These are phyloP conservation scores for Urochloa ruziziensis DNA, from an alignment of 176 grass and related monocot genomes.

Conservation along the genomic window DNA sequence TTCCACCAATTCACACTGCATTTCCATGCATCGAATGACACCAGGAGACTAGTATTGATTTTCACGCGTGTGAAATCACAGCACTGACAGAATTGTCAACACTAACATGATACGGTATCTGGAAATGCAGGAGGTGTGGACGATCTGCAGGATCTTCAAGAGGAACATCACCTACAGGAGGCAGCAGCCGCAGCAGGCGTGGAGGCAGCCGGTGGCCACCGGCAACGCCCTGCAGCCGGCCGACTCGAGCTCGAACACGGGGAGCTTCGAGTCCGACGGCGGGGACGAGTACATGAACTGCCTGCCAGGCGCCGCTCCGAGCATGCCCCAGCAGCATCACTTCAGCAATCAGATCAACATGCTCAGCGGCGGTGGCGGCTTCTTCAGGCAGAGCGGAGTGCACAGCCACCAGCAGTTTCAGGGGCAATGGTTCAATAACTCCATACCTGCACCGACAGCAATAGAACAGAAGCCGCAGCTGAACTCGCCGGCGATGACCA, in stretches of 20 bases:
- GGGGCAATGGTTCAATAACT: constrained; percentile 40
- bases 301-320: constrained; percentile 1
- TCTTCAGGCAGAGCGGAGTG: constrained; percentile 24
- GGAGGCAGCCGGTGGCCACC: constrained; percentile 24
- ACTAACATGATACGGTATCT: neutral
- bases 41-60: neutral
- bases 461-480: constrained; percentile 39
- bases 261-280: constrained; percentile 61
- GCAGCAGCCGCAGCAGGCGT: constrained; percentile 32
- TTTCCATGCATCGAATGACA: neutral
- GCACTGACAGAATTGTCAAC: neutral
- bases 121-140: constrained; percentile 82
- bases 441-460: neutral
- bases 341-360: neutral
- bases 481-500: constrained; percentile 18
- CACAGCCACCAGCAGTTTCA: constrained; percentile 32
- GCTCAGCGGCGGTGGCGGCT: neutral
- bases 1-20: neutral
- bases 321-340: constrained; percentile 19
- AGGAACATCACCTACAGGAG: constrained; percentile 62
- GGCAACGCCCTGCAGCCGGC: constrained; percentile 1
- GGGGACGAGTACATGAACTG: constrained; percentile 52
- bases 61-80: neutral
- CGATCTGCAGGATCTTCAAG: constrained; percentile 87
- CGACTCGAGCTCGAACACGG: constrained; percentile 61